phyloP scores from a whole-genome alignment of 1,139 yeast species.

The Taiozyma sp. region DNA sequence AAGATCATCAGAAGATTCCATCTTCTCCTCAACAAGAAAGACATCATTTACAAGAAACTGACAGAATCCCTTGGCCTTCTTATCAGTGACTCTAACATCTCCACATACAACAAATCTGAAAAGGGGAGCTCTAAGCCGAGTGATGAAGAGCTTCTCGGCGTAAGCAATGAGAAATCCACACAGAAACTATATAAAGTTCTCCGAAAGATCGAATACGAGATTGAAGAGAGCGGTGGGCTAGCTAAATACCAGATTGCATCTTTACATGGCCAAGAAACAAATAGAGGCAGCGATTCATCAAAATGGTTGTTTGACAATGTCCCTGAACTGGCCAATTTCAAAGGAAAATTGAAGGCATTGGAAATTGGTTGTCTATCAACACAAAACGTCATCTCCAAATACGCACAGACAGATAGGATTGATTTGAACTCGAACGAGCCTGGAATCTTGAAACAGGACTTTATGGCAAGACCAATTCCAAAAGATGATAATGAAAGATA shows the following conservation, averaged over 20 bases:
- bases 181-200: constrained; percentile 27
- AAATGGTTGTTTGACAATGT: constrained; percentile 58
- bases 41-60: constrained; percentile 32
- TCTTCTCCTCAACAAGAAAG: constrained; percentile 49
- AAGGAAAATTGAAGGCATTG: constrained; percentile 43
- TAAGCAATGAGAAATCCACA: constrained; percentile 10
- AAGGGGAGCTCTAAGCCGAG: constrained; percentile 13
- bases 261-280: constrained; percentile 69
- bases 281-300: constrained; percentile 90
- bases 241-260: constrained; percentile 84
- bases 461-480: constrained; percentile 74
- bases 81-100: constrained; percentile 29
- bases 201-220: constrained; percentile 58
- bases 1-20: constrained; percentile 67
- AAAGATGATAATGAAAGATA: constrained; percentile 39
- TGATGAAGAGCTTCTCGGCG: constrained; percentile 17
- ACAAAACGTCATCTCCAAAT: constrained; percentile 55
- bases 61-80: constrained; percentile 16
- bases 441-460: constrained; percentile 69
- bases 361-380: constrained; percentile 83
- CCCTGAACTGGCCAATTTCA: constrained; percentile 18
- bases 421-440: constrained; percentile 83
- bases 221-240: constrained; percentile 61
- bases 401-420: constrained; percentile 42
- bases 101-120: constrained; percentile 9